phyloP scores from a whole-genome alignment of 2,329 filamentous ascomycete species.

The Fusarium nodosum region DNA sequence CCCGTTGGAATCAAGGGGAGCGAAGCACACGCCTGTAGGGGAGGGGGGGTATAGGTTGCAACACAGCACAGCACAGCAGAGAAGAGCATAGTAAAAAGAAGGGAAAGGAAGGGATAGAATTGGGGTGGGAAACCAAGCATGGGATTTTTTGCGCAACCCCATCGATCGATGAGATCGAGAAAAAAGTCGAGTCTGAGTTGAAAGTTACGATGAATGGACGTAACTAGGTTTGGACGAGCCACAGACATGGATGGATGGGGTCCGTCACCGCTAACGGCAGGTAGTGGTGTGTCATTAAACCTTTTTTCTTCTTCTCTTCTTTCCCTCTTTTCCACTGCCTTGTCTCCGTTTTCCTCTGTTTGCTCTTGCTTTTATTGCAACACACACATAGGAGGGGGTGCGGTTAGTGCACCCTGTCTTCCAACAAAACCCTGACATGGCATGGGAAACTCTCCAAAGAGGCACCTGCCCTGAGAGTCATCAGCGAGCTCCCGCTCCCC shows the following conservation, averaged over 20 bases:
- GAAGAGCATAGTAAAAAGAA: slow-evolving; percentile 13
- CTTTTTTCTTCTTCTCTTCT: slow-evolving; percentile 7
- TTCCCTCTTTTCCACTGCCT: background rate
- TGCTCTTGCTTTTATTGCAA: background rate
- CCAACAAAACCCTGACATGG: slow-evolving; percentile 13
- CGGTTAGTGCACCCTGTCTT: slow-evolving; percentile 11
- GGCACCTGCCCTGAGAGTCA: slow-evolving; percentile 42
- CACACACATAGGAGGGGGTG: slow-evolving; percentile 3
- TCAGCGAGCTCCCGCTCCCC: slow-evolving; percentile 41
- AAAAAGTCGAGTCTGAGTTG: slow-evolving; percentile 41
- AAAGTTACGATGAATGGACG: slow-evolving; percentile 36
- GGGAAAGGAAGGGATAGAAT: slow-evolving; percentile 44
- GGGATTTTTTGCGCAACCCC: slow-evolving; percentile 52
- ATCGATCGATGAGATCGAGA: slow-evolving; percentile 57
- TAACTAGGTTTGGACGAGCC: slow-evolving; percentile 37
- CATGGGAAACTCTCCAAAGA: slow-evolving; percentile 33
- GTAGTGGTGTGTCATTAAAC: slow-evolving; percentile 29
- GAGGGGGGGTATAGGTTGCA: slow-evolving; percentile 15
- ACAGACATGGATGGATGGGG: slow-evolving; percentile 33
- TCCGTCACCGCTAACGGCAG: slow-evolving; percentile 22
- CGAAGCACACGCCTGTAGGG: slow-evolving; percentile 27
- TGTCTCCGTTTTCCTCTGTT: background rate
- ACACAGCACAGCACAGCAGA: slow-evolving; percentile 14
- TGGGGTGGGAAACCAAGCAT: slow-evolving; percentile 48
- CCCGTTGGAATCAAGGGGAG: slow-evolving; percentile 27